Conservation (phyloP, 345 rosid genomes). For the Salix suchowensis region DNA sequence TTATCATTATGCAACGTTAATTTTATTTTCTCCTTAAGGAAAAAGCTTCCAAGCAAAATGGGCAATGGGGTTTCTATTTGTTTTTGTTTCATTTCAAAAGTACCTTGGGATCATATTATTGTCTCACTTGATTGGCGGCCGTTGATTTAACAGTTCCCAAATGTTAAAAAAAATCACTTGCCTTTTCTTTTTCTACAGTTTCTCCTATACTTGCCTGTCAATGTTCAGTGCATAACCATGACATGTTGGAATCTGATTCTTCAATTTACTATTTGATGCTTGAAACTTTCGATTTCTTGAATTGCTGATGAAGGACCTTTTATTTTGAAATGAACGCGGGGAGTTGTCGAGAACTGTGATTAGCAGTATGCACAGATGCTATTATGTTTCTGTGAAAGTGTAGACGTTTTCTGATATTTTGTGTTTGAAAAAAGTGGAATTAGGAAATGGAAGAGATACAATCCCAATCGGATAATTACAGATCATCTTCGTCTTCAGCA, state of each 20-base stretch:
- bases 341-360: background rate
- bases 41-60: background rate
- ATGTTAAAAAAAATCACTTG: background rate
- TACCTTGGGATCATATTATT: background rate
- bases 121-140: background rate
- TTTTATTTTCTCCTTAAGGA: background rate
- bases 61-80: background rate
- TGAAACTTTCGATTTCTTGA: background rate
- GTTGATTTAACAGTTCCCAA: background rate
- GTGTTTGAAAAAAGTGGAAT: slow-evolving; percentile 19
- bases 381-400: slow-evolving; percentile 3
- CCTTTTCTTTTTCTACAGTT: background rate
- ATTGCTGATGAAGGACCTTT: background rate
- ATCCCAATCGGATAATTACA: slow-evolving; percentile 79
- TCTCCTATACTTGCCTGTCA: background rate
- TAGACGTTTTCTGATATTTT: slow-evolving; percentile 10
- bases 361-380: slow-evolving; percentile 5
- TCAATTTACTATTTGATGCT: background rate
- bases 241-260: background rate
- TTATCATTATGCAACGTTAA: background rate
- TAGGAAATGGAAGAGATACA: slow-evolving; percentile 92
- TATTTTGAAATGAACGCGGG: background rate
- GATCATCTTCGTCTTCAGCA: slow-evolving; percentile 96
- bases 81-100: background rate
- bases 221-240: background rate